These are phyloP conservation scores for Catharanthus roseus DNA, from an alignment of 257 asterid genomes.

Conservation along the genomic window DNA sequence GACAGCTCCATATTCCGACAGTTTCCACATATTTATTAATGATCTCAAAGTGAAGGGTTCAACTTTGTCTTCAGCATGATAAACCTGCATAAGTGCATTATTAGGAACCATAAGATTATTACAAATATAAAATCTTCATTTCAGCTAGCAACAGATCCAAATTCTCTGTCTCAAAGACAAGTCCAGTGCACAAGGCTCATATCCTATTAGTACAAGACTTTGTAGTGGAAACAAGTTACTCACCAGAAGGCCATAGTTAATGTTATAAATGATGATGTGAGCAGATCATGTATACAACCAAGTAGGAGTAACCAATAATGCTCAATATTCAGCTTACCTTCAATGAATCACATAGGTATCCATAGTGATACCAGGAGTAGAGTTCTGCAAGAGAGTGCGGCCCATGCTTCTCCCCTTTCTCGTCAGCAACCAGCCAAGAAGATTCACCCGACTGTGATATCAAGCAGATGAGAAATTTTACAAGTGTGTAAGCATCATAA, in stretches of 20 bases:
- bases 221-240: not conserved
- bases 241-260: not conserved
- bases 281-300: not conserved
- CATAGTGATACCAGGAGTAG: constrained; percentile 70
- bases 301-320: not conserved
- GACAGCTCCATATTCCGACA: constrained; percentile 34
- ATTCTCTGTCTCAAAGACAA: not conserved
- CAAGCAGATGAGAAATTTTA: constrained; percentile 9
- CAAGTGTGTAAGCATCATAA: not conserved
- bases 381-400: constrained; percentile 76
- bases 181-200: not conserved
- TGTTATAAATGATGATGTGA: not conserved
- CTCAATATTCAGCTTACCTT: constrained; percentile 41
- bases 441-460: constrained; percentile 47
- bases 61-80: constrained; percentile 46
- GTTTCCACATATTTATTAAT: constrained; percentile 51
- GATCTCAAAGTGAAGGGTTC: constrained; percentile 58
- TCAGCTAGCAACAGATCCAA: not conserved
- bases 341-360: constrained; percentile 46
- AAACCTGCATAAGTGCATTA: constrained; percentile 51
- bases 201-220: not conserved
- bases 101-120: constrained; percentile 6
- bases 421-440: constrained; percentile 82
- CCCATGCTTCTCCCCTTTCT: constrained; percentile 70
- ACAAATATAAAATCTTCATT: not conserved